Evolutionary conservation across 345 rosid genomes (phyloP), one percentile per base, ranked within the genome.

Genomic region (Brassica carinata): DNA sequence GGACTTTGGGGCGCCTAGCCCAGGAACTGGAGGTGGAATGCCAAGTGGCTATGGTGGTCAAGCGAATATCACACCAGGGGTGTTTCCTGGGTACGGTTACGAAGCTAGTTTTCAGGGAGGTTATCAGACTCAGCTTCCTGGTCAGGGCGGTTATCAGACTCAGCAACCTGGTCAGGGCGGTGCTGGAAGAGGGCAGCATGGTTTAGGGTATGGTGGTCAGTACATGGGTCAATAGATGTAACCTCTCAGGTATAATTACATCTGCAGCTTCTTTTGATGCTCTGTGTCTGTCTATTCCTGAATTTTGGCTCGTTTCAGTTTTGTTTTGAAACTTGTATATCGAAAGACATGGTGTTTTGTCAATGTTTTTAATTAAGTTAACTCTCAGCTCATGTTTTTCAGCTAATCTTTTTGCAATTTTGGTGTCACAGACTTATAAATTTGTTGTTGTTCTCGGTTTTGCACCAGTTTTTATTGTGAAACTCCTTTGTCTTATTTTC

Each of bases 111-210:
- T 29, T 45, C 83, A 80, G 70, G 83, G 75, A 2, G 79, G 83
- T 45, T 89, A 90, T 79, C 88, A 83, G 67, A 91, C 86, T 80
- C 98, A 83, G 69, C 95, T 84, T 63, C 79, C 86, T 84, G 87
- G 90, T 11, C 97, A 88, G 80, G 91, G 92, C 5, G 82, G 83
- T 40, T 89, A 90, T 79, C 89, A 83, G 67, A 88, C 86, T 81
- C 97, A 81, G 71, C 97, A 85, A 65, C 79, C 85, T 84, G 87
- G 90, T 7, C 97, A 89, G 84, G 91, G 91, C 0, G 4, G 90
- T 82, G 78, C 89, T 71, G 95, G 90, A 58, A 91, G 98, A 84
- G 89, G 85, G 33, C 97, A 91, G 82, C 91, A 85, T 74, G 89
- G 90, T 76, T 72, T 77, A 6, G 87, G 89, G 14, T 90, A 75